Percentiles rank a stretch among this genome's conserved stretches.
These are phyloP conservation scores for Trypanosoma platydactyli DNA, from an alignment of 208 protist genomes.

Conservation along the genomic window DNA sequence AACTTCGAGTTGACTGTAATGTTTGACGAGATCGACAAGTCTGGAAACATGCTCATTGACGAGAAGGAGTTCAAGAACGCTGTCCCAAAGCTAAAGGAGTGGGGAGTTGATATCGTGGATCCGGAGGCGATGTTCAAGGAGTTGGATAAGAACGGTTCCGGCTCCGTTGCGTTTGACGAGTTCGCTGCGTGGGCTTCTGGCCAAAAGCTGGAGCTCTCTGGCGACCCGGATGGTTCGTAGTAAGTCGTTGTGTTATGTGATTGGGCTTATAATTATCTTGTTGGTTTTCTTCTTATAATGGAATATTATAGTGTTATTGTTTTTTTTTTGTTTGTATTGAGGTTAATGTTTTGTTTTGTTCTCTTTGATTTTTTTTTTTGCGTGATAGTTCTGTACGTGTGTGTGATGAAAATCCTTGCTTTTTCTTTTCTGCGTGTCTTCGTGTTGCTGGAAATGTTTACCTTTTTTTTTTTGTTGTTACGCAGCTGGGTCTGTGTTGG, in stretches of 20 bases:
- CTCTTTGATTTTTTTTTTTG: slow-evolving; percentile 12
- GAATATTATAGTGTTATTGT: no score
- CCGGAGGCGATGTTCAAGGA: slow-evolving; percentile 63
- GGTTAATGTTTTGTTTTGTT: slow-evolving; percentile 20
- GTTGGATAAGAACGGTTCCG: slow-evolving; percentile 69
- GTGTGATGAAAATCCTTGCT: neutral
- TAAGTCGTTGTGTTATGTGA: no score
- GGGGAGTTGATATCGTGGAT: slow-evolving; percentile 61
- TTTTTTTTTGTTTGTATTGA: slow-evolving; percentile 25
- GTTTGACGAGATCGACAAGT: slow-evolving; percentile 83
- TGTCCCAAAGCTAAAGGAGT: slow-evolving; percentile 49
- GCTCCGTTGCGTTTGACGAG: slow-evolving; percentile 81
- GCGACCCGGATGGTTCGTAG: slow-evolving; percentile 44
- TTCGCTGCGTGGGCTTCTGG: slow-evolving; percentile 63
- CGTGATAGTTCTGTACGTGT: slow-evolving; percentile 9
- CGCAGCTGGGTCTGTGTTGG: neutral
- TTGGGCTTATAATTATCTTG: no score
- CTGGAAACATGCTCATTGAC: slow-evolving; percentile 67
- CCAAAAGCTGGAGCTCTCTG: slow-evolving; percentile 58
- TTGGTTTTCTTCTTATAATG: slow-evolving; percentile 15
- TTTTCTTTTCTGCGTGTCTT: slow-evolving; percentile 28
- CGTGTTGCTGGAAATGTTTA: neutral
- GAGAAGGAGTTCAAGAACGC: slow-evolving; percentile 68
- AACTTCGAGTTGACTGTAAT: slow-evolving; percentile 74
- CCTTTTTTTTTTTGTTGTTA: slow-evolving; percentile 16